Percentiles rank a stretch among this genome's conserved stretches.
These are phyloP conservation scores for Marchantia polymorpha DNA, from an alignment of 225 moss, liverwort and hornwort genomes.

Conservation along the genomic window DNA sequence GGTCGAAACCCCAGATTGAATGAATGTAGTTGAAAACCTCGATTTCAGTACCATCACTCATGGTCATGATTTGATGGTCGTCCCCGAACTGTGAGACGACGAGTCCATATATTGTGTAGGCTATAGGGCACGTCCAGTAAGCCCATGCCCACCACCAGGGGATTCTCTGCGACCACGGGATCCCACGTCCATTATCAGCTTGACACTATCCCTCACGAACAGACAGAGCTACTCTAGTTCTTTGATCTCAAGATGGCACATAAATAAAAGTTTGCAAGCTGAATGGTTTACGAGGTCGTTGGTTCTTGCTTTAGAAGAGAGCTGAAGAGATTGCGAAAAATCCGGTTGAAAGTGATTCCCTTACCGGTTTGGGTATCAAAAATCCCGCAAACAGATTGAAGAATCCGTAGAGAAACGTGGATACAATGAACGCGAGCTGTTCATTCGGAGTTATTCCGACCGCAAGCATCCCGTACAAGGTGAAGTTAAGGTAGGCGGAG, in stretches of 20 bases:
- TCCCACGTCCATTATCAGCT: background rate
- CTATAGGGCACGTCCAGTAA: slow-evolving; percentile 65
- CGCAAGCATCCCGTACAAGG: slow-evolving; percentile 46
- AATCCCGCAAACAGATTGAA: slow-evolving; percentile 46
- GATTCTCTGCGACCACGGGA: slow-evolving; percentile 18
- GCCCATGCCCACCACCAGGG: slow-evolving; percentile 73
- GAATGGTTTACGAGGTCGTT: background rate
- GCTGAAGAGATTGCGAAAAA: background rate
- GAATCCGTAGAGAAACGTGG: slow-evolving; percentile 39
- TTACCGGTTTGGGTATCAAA: slow-evolving; percentile 35
- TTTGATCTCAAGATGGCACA: background rate
- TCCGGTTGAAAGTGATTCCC: background rate
- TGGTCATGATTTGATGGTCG: background rate
- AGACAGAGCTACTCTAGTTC: background rate
- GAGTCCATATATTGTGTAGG: slow-evolving; percentile 63
- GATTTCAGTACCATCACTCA: slow-evolving; percentile 5
- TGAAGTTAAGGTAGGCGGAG: slow-evolving; percentile 41
- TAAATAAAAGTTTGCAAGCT: background rate
- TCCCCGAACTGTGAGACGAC: slow-evolving; percentile 66
- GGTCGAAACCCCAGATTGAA: slow-evolving; percentile 14
- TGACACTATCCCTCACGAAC: too few species aligned
- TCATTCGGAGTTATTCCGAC: slow-evolving; percentile 38
- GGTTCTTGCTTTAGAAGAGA: background rate
- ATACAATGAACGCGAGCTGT: slow-evolving; percentile 30
- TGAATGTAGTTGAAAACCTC: slow-evolving; percentile 4